phyloP scores from a whole-genome alignment of 2,329 filamentous ascomycete species.

The Ceratocystis harringtonii region DNA sequence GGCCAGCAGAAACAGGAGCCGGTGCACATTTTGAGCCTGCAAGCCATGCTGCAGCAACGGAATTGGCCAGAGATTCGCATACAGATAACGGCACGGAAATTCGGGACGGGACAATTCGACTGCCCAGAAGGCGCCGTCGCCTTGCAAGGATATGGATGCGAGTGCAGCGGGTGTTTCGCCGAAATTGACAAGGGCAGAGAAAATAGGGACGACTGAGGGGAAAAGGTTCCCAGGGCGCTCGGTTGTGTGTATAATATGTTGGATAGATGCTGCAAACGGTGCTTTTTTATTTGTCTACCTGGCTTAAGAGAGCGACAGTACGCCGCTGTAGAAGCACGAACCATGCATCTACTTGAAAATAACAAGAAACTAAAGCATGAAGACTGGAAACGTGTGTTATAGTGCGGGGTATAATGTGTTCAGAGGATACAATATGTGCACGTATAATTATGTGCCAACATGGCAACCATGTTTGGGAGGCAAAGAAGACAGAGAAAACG shows the following conservation, averaged over 20 bases:
- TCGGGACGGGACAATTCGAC: background rate
- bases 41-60: background rate
- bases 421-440: background rate
- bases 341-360: background rate
- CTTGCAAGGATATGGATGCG: background rate
- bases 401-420: background rate
- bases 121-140: background rate
- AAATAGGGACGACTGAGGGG: background rate
- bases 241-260: too few species aligned
- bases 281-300: too few species aligned
- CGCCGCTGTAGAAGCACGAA: too few species aligned
- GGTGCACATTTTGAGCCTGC: background rate
- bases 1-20: background rate
- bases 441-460: background rate
- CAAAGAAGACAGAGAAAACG: background rate
- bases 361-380: background rate
- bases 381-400: background rate
- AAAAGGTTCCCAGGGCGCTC: background rate
- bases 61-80: background rate
- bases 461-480: background rate
- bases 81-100: background rate
- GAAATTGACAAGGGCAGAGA: background rate
- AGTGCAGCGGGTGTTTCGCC: background rate
- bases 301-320: too few species aligned
- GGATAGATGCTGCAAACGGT: too few species aligned